These are phyloP conservation scores for Daldinia sp. DNA, from an alignment of 2,329 filamentous ascomycete genomes.

Conservation along the genomic window DNA sequence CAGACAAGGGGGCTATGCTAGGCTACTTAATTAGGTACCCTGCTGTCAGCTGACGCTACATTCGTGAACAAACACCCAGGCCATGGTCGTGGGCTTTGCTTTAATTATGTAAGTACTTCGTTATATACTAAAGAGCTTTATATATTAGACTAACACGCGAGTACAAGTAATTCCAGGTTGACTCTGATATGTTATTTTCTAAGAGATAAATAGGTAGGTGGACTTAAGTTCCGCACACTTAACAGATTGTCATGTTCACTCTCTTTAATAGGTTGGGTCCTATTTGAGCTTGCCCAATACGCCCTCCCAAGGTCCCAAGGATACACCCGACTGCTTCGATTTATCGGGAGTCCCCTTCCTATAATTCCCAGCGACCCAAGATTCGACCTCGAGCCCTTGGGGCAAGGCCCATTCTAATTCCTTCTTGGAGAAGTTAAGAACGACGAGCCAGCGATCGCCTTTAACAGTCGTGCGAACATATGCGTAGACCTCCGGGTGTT, in stretches of 20 bases:
- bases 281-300: slow-evolving; percentile 37
- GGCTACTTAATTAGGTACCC: background rate
- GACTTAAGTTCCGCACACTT: background rate
- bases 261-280: background rate
- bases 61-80: no score
- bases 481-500: slow-evolving; percentile 38
- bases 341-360: slow-evolving; percentile 37
- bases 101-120: no score
- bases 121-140: no score
- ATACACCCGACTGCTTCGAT: slow-evolving; percentile 28
- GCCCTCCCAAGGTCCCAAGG: slow-evolving; percentile 44
- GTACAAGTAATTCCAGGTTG: no score
- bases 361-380: slow-evolving; percentile 40
- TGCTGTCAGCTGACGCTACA: no score
- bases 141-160: no score
- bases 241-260: background rate
- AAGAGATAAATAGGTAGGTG: background rate
- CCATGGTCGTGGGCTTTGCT: no score
- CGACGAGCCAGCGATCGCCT: slow-evolving; percentile 44
- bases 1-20: background rate
- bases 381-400: slow-evolving; percentile 35
- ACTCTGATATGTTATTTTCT: background rate
- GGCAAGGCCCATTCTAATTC: slow-evolving; percentile 41
- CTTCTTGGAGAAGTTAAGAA: slow-evolving; percentile 44
- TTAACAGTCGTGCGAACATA: slow-evolving; percentile 40